Base-by-base conservation (phyloP, 345 rosid genomes). In the Lepidium sativum region DNA sequence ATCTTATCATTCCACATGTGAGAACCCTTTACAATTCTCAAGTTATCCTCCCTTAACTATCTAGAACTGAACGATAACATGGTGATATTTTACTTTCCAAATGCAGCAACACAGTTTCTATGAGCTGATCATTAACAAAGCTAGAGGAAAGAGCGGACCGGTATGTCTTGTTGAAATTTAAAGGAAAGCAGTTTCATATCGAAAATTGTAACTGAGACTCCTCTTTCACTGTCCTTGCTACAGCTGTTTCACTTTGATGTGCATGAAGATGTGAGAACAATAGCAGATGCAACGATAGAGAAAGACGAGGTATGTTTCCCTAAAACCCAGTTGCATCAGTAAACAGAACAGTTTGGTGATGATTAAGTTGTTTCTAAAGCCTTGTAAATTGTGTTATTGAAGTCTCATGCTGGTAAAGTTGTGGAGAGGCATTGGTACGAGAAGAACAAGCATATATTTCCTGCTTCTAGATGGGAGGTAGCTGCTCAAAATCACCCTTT, bases 391-490 rank as follows among this genome's bases (percentile, higher is more conserved):
- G 6, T 65, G 54, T 31, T 32, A 5, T 44, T 67, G 49, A 58
- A 94, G 99, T 94, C 97, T 8, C 99, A 94, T 73, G 97, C 99
- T 20, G 99, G 99, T 54, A 91, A 95, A 79, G 99, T 95, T 18
- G 97, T 90, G 27, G 99, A 94, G 87, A 88, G 99, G 77, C 99
- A 94, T 75, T 94, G 99, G 99, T 91, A 94, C 17, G 97, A 94
- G 72, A 94, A 91, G 89, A 94, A 94, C 88, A 91, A 91, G 65
- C 99, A 90, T 75, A 95, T 95, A 59, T 95, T 95, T 71, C 99
- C 99, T 27, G 98, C 98, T 78, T 95, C 98, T 7, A 82, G 98
- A 81, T 95, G 98, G 99, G 99, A 91, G 99, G 97, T 94, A 39
- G 38, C 16, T 16, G 40, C 13, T 14, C 54, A 64, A 54, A 47